These are phyloP conservation scores for Echites panduratus DNA, from an alignment of 257 asterid genomes.

Conservation along the genomic window DNA sequence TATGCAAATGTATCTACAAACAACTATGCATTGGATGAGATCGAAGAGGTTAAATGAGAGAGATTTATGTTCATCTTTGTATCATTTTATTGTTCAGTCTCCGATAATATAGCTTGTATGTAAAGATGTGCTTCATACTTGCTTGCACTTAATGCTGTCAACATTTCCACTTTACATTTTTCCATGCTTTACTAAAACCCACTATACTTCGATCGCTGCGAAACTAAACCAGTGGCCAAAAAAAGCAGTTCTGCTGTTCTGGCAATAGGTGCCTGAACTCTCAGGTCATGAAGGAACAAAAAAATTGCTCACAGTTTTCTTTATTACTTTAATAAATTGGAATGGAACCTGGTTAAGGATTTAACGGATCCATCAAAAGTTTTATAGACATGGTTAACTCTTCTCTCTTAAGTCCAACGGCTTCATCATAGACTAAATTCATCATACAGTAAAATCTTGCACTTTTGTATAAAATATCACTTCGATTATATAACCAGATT, in stretches of 20 bases:
- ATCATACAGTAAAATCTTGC: too few relatives aligned
- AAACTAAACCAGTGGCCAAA: background rate
- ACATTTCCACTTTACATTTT: conserved; percentile 2
- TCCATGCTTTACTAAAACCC: background rate
- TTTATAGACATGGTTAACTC: too few relatives aligned
- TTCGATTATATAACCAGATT: background rate
- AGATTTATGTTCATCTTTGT: background rate
- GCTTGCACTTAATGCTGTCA: background rate
- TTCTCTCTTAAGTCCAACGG: too few relatives aligned
- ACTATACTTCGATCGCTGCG: background rate
- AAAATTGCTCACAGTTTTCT: background rate
- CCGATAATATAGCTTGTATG: conserved; percentile 5
- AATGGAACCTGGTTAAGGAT: too few relatives aligned
- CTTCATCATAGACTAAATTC: too few relatives aligned
- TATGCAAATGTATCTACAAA: conserved; percentile 89
- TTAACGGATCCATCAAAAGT: too few relatives aligned
- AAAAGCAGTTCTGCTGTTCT: background rate
- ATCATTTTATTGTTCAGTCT: background rate
- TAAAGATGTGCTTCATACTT: conserved; percentile 14
- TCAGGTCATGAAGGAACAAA: background rate
- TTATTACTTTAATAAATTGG: too few relatives aligned
- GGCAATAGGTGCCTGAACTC: background rate
- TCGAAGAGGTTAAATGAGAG: conserved; percentile 42
- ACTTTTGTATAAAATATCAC: background rate
- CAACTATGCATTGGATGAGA: conserved; percentile 93